Percentiles rank a stretch among this genome's conserved stretches.
Evolutionary conservation across 2,329 filamentous ascomycete species (phyloP).

Genomic region (Lasiodiplodia gonubiensis): DNA sequence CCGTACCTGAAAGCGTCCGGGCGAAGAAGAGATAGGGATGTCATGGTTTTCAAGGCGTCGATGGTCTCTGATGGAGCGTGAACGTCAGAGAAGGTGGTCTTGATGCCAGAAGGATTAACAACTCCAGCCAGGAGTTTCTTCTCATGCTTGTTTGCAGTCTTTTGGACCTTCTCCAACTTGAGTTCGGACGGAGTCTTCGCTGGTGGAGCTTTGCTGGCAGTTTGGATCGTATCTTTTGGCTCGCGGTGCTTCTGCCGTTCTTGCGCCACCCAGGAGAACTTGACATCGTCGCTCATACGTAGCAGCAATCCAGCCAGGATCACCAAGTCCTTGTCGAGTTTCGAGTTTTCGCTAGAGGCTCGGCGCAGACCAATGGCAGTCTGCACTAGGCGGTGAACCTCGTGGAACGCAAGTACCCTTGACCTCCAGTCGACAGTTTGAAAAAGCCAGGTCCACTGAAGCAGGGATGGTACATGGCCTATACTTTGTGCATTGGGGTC

Average conservation of each 20-base stretch:
- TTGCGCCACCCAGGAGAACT: constrained; percentile 50
- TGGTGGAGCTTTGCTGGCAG: constrained; percentile 18
- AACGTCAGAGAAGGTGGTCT: constrained; percentile 85
- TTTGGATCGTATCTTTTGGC: constrained; percentile 40
- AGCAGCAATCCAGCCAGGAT: constrained; percentile 49
- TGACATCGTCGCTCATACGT: constrained; percentile 54
- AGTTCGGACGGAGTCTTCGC: constrained; percentile 40
- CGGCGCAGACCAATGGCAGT: constrained; percentile 55
- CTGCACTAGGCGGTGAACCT: constrained; percentile 65
- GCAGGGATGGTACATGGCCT: background rate
- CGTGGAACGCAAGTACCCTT: constrained; percentile 63
- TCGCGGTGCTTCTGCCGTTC: constrained; percentile 42
- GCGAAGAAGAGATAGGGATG: constrained; percentile 81
- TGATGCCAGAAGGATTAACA: constrained; percentile 79
- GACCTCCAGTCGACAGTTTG: constrained; percentile 5
- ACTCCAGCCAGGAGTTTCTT: constrained; percentile 82
- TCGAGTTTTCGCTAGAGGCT: background rate
- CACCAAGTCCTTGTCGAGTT: constrained; percentile 42
- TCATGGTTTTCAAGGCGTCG: constrained; percentile 85
- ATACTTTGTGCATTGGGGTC: constrained; percentile 41
- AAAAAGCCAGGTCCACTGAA: background rate
- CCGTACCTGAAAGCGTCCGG: constrained; percentile 97
- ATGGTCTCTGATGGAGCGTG: constrained; percentile 83
- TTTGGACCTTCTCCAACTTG: constrained; percentile 33
- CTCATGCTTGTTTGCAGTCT: constrained; percentile 70